Percentiles rank a stretch among this genome's conserved stretches.
phyloP scores from a whole-genome alignment of 495 filamentous ascomycete genomes.

The Penicillium fimorum region DNA sequence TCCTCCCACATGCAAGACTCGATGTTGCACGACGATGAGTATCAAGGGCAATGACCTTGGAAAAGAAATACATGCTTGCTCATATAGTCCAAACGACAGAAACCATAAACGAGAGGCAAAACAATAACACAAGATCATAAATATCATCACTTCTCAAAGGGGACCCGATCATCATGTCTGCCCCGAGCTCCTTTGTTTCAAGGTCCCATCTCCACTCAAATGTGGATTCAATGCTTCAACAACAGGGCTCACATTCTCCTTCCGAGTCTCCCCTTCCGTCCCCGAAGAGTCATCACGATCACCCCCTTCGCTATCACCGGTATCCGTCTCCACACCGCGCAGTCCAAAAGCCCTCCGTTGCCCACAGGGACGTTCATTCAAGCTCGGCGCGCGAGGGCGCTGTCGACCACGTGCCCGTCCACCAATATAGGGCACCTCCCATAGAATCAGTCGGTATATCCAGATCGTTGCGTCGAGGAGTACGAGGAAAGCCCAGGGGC shows the following conservation, averaged over 20 bases:
- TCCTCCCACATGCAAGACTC: not conserved
- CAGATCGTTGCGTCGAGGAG: slow-evolving; percentile 69
- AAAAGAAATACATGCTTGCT: not conserved
- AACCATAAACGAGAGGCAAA: not conserved
- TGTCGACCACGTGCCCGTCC: slow-evolving; percentile 61
- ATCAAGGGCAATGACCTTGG: not conserved
- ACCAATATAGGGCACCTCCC: slow-evolving; percentile 61
- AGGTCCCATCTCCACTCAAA: slow-evolving; percentile 11
- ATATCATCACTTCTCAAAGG: not conserved
- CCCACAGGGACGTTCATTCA: slow-evolving; percentile 59
- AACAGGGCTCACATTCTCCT: slow-evolving; percentile 17
- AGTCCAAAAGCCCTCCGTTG: slow-evolving; percentile 52
- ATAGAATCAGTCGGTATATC: slow-evolving; percentile 55
- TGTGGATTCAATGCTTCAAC: slow-evolving; percentile 1
- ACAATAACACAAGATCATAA: slow-evolving; percentile 8
- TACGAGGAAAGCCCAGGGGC: slow-evolving; percentile 64
- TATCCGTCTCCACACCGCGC: slow-evolving; percentile 20
- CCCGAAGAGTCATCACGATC: not conserved
- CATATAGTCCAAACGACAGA: not conserved
- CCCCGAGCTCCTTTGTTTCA: slow-evolving; percentile 16
- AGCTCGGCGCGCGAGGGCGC: slow-evolving; percentile 61
- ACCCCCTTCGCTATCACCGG: slow-evolving; percentile 2
- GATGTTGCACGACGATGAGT: not conserved
- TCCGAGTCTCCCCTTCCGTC: not conserved
- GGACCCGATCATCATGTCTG: slow-evolving; percentile 12